Conservation (phyloP, 192 early-diverging fungal species). For the Entomortierella parvispora region DNA sequence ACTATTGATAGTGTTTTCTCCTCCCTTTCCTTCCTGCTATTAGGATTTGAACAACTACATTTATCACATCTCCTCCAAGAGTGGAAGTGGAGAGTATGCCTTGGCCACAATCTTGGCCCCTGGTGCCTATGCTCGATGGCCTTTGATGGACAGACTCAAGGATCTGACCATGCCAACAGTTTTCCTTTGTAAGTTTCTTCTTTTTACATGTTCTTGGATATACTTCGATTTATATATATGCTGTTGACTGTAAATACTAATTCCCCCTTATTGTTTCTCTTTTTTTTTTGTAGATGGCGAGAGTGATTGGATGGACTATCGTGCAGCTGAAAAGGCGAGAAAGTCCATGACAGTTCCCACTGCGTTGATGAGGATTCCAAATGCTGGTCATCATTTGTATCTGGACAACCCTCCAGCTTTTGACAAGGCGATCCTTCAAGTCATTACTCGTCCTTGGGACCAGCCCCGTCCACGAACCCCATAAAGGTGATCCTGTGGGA, state of each 20-base stretch:
- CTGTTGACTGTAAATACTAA: background rate
- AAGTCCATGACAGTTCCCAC: slow-evolving; percentile 64
- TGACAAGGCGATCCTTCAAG: slow-evolving; percentile 63
- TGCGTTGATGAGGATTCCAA: slow-evolving; percentile 56
- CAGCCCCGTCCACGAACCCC: too few relatives aligned
- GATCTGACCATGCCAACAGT: slow-evolving; percentile 75
- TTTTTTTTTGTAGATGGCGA: slow-evolving; percentile 65
- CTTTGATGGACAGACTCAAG: slow-evolving; percentile 73
- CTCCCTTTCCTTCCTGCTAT: background rate
- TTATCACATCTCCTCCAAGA: slow-evolving; percentile 80
- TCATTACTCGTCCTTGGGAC: slow-evolving; percentile 58
- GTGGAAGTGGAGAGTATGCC: slow-evolving; percentile 87
- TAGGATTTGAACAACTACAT: slow-evolving; percentile 81
- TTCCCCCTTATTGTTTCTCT: background rate
- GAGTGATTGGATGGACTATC: slow-evolving; percentile 92
- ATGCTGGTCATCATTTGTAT: slow-evolving; percentile 88
- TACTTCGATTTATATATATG: background rate
- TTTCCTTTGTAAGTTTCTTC: slow-evolving; percentile 66
- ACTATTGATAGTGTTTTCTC: background rate
- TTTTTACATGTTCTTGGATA: background rate
- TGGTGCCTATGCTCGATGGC: slow-evolving; percentile 84
- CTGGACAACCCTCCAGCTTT: slow-evolving; percentile 85
- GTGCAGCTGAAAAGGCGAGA: slow-evolving; percentile 71
- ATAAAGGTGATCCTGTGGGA: too few relatives aligned
- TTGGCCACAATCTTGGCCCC: slow-evolving; percentile 78